Evolutionary conservation across 2,329 filamentous ascomycete species (phyloP).

Genomic region (Ascochyta pisi): DNA sequence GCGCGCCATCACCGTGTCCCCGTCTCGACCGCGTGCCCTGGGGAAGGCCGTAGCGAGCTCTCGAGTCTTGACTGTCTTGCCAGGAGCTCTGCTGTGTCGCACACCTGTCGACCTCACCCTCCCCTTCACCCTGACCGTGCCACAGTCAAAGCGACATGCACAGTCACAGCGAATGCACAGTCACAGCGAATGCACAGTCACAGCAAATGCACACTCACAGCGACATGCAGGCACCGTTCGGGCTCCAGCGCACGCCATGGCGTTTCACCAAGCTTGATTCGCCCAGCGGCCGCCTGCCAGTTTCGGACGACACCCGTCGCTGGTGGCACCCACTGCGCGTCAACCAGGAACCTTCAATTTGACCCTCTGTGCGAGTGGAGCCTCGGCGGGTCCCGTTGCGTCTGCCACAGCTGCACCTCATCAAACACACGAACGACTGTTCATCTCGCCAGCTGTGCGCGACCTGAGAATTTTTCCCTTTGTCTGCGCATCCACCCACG

Average conservation of each 20-base stretch:
- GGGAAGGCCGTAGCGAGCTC: slow-evolving; percentile 4
- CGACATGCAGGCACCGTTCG: background rate
- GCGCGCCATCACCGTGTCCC: slow-evolving; percentile 9
- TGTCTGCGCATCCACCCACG: background rate
- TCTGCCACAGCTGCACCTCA: slow-evolving; percentile 28
- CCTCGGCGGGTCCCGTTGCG: slow-evolving; percentile 19
- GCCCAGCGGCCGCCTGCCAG: slow-evolving; percentile 25
- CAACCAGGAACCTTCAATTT: slow-evolving; percentile 23
- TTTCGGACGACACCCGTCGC: slow-evolving; percentile 25
- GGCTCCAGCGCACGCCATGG: slow-evolving; percentile 15
- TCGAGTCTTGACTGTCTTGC: too few species aligned
- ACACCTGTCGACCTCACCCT: background rate
- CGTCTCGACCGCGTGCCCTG: background rate
- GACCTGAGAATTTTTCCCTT: slow-evolving; percentile 17
- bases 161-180: too few species aligned
- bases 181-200: too few species aligned
- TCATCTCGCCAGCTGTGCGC: slow-evolving; percentile 19
- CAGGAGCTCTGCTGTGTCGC: too few species aligned
- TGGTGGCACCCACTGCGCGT: slow-evolving; percentile 27
- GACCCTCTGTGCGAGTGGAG: slow-evolving; percentile 18
- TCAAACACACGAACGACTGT: slow-evolving; percentile 40
- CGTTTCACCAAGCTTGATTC: slow-evolving; percentile 27
- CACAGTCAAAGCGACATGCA: too few species aligned
- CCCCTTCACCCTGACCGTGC: too few species aligned
- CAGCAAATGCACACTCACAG: background rate